phyloP scores from a whole-genome alignment of 1,284 basidiomycete genomes.

The Cystobasidiaceae sp. region DNA sequence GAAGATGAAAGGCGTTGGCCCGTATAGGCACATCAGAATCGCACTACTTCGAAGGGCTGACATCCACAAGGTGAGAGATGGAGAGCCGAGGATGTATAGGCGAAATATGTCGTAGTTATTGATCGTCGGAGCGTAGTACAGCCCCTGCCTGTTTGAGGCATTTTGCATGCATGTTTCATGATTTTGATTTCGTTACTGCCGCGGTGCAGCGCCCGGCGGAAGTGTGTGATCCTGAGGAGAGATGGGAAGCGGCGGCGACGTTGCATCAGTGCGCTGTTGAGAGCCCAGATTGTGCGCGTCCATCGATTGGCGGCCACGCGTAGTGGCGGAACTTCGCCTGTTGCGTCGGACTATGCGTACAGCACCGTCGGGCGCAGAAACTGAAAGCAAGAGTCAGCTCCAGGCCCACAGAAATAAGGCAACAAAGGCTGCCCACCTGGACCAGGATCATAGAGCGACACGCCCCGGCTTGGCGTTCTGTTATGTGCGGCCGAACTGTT shows the following conservation, averaged over 20 bases:
- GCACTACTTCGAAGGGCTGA: no score
- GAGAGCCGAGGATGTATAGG: no score
- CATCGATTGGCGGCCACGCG: constrained; percentile 16
- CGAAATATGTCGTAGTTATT: no score
- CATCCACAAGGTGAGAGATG: no score
- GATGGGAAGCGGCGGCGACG: neutral
- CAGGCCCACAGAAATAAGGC: neutral
- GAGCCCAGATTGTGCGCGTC: neutral
- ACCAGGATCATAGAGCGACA: constrained; percentile 25
- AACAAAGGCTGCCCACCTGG: no score
- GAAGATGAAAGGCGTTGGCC: no score
- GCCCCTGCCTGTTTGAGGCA: no score
- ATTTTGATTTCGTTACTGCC: neutral
- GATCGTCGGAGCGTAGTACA: no score
- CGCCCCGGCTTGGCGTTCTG: constrained; percentile 7
- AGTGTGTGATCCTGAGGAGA: neutral
- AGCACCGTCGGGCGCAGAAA: constrained; percentile 25
- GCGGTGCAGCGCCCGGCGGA: constrained; percentile 25
- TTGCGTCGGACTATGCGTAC: constrained; percentile 30
- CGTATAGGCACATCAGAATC: no score
- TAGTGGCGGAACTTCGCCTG: constrained; percentile 4
- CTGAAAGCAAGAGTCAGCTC: neutral
- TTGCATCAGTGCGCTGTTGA: neutral
- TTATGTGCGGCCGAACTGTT: neutral
- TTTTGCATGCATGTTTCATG: neutral